Base-by-base conservation (phyloP, 116 monocot genomes). In the Phalaenopsis hybrid region DNA sequence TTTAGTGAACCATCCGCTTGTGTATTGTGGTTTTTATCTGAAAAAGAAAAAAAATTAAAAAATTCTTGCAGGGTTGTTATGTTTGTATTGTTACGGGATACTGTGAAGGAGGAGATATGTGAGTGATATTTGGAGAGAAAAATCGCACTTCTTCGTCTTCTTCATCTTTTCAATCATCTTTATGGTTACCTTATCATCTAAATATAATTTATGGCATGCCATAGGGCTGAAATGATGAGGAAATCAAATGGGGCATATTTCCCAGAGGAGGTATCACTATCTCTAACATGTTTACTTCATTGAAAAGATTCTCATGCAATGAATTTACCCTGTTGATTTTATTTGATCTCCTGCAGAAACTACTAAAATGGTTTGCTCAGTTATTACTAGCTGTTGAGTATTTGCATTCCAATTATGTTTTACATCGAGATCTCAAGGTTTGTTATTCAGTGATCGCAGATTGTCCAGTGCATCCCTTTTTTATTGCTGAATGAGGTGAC, bases 101-200 rank as follows among this genome's bases (percentile, higher is more conserved):
- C 63, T 95, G 99, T 80, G 95, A 99, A 90, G 99, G 99, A 48
- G 95, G 99, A 82, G 99, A 99, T 81, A 91, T 99, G 99, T 95
- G 81, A 95, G 95, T 90, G 6, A 57, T 15, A 11, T 55, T 78
- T 46, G 23, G 68, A 48, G 41, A 2, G 11, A 46, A 68, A 5
- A 13, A 37, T 34, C 12, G 18, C 59, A 7, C 52, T 41, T 21
- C 8, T 21, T 43, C 11, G 1, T 2, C 79, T 59, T 79, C 6
- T 31, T 6, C 13, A 13, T 28, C 23, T 8, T 44, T 12, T 51
- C 28, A 55, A 25, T 11, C 16, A 55, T 82, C 46, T 69, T 76
- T 67, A 18, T 81, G 3, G 23, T 68, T 16, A 76, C 21, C 4
- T 9, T 55, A 16, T 86, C 75, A 12, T 55, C 4, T 74, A 33